Percentiles rank a stretch among this genome's conserved stretches.
Evolutionary conservation across 495 filamentous ascomycete species (phyloP).

Genomic region (Penicillium pulvis): DNA sequence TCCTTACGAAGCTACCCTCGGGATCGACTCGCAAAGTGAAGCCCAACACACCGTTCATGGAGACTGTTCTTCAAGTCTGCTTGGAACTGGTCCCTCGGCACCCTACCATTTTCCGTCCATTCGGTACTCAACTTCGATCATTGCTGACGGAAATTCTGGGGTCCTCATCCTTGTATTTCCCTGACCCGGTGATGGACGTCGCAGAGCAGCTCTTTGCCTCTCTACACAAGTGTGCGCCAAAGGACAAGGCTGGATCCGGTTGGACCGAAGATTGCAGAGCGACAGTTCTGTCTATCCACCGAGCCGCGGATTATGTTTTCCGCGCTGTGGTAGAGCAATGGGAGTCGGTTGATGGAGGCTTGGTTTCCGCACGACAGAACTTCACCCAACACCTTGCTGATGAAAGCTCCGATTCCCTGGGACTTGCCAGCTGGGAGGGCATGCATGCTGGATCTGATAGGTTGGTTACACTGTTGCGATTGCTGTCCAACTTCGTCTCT

Average conservation of each 20-base stretch:
- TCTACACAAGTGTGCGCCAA: slow-evolving; percentile 74
- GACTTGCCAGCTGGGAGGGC: slow-evolving; percentile 69
- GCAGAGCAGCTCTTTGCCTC: slow-evolving; percentile 64
- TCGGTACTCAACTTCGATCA: slow-evolving; percentile 63
- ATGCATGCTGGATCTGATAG: slow-evolving; percentile 70
- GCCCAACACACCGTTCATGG: slow-evolving; percentile 50
- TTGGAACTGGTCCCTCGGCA: slow-evolving; percentile 71
- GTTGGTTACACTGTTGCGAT: slow-evolving; percentile 58
- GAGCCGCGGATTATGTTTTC: slow-evolving; percentile 72
- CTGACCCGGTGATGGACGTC: slow-evolving; percentile 50
- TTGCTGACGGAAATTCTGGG: slow-evolving; percentile 54
- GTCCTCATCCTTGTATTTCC: slow-evolving; percentile 37
- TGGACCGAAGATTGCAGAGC: slow-evolving; percentile 67
- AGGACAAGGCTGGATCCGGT: slow-evolving; percentile 69
- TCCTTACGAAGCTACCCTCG: slow-evolving; percentile 33
- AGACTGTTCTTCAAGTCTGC: slow-evolving; percentile 65
- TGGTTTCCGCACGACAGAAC: slow-evolving; percentile 28
- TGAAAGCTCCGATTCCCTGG: slow-evolving; percentile 42
- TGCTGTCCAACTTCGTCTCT: slow-evolving; percentile 58
- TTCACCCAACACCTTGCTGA: slow-evolving; percentile 44
- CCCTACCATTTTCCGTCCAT: slow-evolving; percentile 78
- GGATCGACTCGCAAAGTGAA: slow-evolving; percentile 47
- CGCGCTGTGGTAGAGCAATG: slow-evolving; percentile 76
- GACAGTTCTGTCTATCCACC: slow-evolving; percentile 61
- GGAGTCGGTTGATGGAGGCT: slow-evolving; percentile 55